A percentile compares a stretch with the other conserved stretches of the same genome.
These are phyloP conservation scores for Grigorovia yakushimaensis DNA, from an alignment of 805 yeast genomes.

Conservation along the genomic window DNA sequence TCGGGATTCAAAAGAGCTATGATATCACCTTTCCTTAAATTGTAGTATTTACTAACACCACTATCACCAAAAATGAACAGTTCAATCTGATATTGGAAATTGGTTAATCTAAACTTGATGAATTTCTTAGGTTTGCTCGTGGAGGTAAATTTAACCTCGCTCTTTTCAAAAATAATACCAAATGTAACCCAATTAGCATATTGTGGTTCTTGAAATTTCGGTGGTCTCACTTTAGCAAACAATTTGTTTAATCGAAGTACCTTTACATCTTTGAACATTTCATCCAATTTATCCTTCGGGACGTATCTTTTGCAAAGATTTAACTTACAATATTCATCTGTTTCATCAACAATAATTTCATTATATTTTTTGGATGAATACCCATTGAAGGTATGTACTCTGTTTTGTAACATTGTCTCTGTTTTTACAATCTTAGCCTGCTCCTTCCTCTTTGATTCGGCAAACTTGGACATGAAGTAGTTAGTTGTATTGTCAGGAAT, in stretches of 20 bases:
- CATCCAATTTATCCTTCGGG: conserved; percentile 26
- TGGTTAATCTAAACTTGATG: conserved; percentile 54
- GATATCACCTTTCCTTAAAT: conserved; percentile 62
- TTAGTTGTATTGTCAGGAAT: conserved; percentile 11
- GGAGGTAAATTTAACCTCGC: conserved; percentile 40
- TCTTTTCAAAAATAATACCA: conserved; percentile 58
- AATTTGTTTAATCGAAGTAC: conserved; percentile 49
- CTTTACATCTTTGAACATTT: conserved; percentile 39
- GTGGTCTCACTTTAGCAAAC: conserved; percentile 57
- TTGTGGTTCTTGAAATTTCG: conserved; percentile 57
- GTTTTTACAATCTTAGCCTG: conserved; percentile 13
- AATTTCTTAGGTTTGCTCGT: conserved; percentile 40
- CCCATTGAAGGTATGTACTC: conserved; percentile 32
- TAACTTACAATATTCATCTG: conserved; percentile 39
- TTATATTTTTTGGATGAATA: conserved; percentile 14
- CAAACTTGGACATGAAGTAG: conserved; percentile 28
- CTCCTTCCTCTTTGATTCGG: conserved; percentile 19
- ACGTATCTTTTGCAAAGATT: conserved; percentile 40
- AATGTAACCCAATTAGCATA: conserved; percentile 70
- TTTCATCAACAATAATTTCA: conserved; percentile 32
- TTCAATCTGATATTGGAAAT: conserved; percentile 51
- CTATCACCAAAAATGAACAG: conserved; percentile 51
- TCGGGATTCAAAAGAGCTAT: conserved; percentile 69
- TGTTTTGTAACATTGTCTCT: conserved; percentile 24
- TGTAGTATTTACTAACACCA: conserved; percentile 65